phyloP scores from a whole-genome alignment of 148 eudicot genomes.

The Pharnaceum exiguum region DNA sequence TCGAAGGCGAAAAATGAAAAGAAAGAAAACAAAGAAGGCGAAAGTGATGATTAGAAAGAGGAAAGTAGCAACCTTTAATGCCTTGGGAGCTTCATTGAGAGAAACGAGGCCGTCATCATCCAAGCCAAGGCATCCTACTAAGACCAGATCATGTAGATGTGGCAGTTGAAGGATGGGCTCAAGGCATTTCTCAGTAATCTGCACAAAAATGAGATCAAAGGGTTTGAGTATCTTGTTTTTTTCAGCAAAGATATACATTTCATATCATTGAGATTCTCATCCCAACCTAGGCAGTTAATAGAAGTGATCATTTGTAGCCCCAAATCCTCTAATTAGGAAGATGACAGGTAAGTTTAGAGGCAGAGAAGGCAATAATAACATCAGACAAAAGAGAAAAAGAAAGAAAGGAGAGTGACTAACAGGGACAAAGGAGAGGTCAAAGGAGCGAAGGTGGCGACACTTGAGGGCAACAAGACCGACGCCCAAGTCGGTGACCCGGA shows the following conservation, averaged over 20 bases:
- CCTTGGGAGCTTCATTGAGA: slow-evolving; percentile 47
- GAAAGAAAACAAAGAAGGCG: not conserved
- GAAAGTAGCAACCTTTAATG: slow-evolving; percentile 39
- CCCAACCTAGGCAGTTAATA: too few relatives aligned
- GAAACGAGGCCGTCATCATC: slow-evolving; percentile 61
- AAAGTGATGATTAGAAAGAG: not conserved
- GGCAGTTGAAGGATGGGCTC: slow-evolving; percentile 46
- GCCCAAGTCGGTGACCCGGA: slow-evolving; percentile 69
- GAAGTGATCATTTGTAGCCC: too few relatives aligned
- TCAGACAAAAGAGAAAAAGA: not conserved
- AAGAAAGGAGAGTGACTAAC: slow-evolving; percentile 26
- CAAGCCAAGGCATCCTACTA: slow-evolving; percentile 74
- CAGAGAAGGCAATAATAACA: not conserved
- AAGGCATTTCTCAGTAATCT: slow-evolving; percentile 72
- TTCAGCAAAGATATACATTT: not conserved
- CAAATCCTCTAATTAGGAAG: too few relatives aligned
- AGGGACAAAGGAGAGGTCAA: slow-evolving; percentile 84
- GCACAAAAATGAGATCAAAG: not conserved
- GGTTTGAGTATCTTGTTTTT: too few relatives aligned
- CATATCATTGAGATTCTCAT: not conserved
- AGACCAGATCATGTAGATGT: slow-evolving; percentile 52
- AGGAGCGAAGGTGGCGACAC: slow-evolving; percentile 50
- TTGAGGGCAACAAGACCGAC: slow-evolving; percentile 73
- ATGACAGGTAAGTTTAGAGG: too few relatives aligned
- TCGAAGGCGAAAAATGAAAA: not conserved